A percentile compares a stretch with the other conserved stretches of the same genome.
These are phyloP conservation scores for Puccinia horiana DNA, from an alignment of 1,284 basidiomycete species.

Conservation along the genomic window DNA sequence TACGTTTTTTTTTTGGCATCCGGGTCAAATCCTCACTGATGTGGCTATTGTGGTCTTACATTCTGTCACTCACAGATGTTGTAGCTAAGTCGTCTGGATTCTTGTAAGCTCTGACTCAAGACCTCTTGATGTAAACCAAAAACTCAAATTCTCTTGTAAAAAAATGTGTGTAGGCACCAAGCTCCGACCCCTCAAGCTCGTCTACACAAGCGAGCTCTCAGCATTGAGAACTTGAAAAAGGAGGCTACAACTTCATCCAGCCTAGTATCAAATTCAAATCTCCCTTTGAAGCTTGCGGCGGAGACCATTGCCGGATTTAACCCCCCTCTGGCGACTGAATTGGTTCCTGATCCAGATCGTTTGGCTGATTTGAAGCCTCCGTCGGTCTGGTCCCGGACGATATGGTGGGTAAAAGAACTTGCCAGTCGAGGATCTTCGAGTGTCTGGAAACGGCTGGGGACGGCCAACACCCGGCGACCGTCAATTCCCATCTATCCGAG, in stretches of 20 bases:
- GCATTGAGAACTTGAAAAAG: not conserved
- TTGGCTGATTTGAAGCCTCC: not conserved
- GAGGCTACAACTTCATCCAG: too few relatives aligned
- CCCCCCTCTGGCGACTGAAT: not conserved
- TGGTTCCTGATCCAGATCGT: not conserved
- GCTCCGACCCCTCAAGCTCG: not conserved
- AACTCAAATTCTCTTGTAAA: too few relatives aligned
- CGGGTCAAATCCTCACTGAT: too few relatives aligned
- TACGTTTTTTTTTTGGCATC: too few relatives aligned
- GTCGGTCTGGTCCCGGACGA: not conserved
- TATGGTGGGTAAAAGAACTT: not conserved
- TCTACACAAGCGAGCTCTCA: not conserved
- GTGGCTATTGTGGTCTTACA: too few relatives aligned
- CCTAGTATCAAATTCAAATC: too few relatives aligned
- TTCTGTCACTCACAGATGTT: not conserved
- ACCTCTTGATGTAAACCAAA: too few relatives aligned
- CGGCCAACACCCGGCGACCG: not conserved
- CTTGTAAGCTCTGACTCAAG: not conserved
- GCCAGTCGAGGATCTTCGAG: not conserved
- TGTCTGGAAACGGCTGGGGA: not conserved
- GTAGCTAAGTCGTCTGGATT: not conserved
- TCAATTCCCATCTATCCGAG: not conserved
- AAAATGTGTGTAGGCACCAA: not conserved
- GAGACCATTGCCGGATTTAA: not conserved
- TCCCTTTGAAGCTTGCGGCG: too few relatives aligned